These are phyloP conservation scores for Orbilia brochopaga DNA, from an alignment of 2,329 filamentous ascomycete genomes.

Conservation along the genomic window DNA sequence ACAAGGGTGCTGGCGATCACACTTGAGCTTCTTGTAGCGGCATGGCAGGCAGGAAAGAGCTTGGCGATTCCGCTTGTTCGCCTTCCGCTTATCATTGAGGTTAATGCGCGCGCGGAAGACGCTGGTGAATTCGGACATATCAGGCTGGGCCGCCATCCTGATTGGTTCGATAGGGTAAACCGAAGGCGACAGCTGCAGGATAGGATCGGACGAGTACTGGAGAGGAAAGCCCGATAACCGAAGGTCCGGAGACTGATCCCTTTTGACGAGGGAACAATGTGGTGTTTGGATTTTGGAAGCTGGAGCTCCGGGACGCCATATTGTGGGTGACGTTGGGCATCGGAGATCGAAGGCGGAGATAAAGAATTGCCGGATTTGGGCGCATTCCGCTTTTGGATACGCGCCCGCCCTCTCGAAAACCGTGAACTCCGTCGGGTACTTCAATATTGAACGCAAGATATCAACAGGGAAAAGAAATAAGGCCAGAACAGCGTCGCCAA, in stretches of 20 bases:
- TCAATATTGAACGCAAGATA: no score
- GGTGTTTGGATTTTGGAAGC: background rate
- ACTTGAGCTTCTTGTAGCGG: conserved; percentile 60
- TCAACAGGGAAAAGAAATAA: no score
- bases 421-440: no score
- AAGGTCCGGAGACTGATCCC: background rate
- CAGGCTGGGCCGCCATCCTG: conserved; percentile 32
- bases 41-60: conserved; percentile 60
- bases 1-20: conserved; percentile 60
- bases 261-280: background rate
- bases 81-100: conserved; percentile 57
- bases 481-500: no score
- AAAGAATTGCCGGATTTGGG: conserved; percentile 25
- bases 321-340: background rate
- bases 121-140: conserved; percentile 54
- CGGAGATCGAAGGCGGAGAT: conserved; percentile 33
- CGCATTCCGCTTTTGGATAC: conserved; percentile 9
- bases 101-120: conserved; percentile 59
- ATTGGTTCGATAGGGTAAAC: conserved; percentile 1
- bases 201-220: background rate
- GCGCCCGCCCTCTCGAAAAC: background rate
- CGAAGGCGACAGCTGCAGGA: background rate
- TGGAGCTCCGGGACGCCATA: background rate
- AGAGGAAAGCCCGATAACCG: background rate
- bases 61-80: conserved; percentile 59